A percentile compares a stretch with the other conserved stretches of the same genome.
These are phyloP conservation scores for Melaleuca alternifolia DNA, from an alignment of 345 rosid genomes.

Conservation along the genomic window DNA sequence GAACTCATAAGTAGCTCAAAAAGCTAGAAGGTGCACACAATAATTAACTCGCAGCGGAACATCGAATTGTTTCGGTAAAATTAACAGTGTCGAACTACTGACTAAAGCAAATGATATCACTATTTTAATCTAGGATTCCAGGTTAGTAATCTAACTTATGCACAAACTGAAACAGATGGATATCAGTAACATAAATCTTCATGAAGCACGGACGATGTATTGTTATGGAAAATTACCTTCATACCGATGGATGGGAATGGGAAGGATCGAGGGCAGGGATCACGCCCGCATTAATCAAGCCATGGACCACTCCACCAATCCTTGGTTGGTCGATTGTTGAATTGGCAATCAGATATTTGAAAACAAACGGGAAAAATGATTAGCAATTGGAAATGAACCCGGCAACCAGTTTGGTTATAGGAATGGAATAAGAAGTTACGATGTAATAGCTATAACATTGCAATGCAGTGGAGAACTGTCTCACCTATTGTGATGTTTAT, in stretches of 20 bases:
- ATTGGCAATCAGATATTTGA: neutral
- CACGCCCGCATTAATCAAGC: neutral
- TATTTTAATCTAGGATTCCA: neutral
- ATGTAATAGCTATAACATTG: neutral
- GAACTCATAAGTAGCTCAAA: neutral
- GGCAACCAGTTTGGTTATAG: neutral
- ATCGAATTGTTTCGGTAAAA: accelerated
- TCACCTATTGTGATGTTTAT: neutral
- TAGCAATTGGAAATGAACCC: no score
- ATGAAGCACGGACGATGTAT: neutral
- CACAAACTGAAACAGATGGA: neutral
- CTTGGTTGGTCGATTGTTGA: neutral
- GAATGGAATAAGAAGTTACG: neutral
- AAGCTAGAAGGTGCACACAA: neutral
- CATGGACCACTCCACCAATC: neutral
- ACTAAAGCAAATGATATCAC: neutral
- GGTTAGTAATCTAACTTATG: neutral
- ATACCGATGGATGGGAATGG: neutral
- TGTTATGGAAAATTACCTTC: neutral
- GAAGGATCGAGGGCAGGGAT: neutral
- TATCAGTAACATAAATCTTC: neutral
- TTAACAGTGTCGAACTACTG: neutral
- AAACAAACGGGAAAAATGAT: neutral
- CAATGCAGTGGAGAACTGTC: neutral
- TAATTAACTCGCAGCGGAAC: neutral